Evolutionary conservation across 2,329 filamentous ascomycete genomes (phyloP).

Genomic region (Fusarium pseudocircinatum): DNA sequence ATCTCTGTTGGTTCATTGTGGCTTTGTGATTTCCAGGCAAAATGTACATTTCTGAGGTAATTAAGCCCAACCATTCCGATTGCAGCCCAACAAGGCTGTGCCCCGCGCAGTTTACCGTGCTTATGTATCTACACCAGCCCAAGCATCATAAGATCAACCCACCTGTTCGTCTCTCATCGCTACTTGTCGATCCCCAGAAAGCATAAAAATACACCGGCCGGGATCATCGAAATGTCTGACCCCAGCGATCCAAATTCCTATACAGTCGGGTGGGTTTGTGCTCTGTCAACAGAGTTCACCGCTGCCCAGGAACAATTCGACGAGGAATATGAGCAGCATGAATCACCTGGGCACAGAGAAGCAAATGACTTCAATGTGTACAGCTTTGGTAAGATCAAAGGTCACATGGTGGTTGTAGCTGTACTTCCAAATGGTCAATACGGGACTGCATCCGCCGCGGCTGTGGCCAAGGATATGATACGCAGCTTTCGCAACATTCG

Average conservation of each 20-base stretch:
- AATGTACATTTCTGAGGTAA: no score
- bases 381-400: not conserved
- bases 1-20: no score
- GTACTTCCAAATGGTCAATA: not conserved
- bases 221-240: accelerated
- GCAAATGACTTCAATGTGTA: accelerated
- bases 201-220: accelerated
- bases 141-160: accelerated
- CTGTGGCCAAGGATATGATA: not conserved
- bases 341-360: accelerated
- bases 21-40: not conserved
- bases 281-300: not conserved
- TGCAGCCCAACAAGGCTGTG: not conserved
- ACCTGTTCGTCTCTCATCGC: not conserved
- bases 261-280: not conserved
- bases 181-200: no score
- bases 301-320: not conserved
- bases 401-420: not conserved
- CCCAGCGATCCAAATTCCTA: not conserved
- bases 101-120: accelerated
- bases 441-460: accelerated
- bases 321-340: accelerated
- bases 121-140: not conserved
- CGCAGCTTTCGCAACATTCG: not conserved
- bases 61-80: no score